Evolutionary conservation across 2,329 filamentous ascomycete genomes (phyloP), one percentile per base, ranked within the genome.

Genomic region (Thermothelomyces thermophilus): DNA sequence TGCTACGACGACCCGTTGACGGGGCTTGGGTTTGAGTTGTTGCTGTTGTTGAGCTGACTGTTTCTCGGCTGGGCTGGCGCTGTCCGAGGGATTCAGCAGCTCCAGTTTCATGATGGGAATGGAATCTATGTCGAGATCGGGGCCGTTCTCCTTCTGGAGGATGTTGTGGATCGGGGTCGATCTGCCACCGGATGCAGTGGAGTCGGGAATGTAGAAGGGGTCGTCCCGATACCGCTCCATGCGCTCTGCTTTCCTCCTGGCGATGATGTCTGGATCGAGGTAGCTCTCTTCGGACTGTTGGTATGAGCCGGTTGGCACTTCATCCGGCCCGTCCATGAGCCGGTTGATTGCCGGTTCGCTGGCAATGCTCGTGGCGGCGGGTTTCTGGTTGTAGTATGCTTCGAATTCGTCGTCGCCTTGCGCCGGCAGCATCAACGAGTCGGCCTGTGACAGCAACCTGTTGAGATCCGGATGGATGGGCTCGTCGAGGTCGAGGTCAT

Each of bases 71-170:
- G 53, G 48, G 17, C 41, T 36, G 39, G 33, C 33, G 22, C 49
- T 22, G 30, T 50, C 59, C 44, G 63, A 48, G 43, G 64, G 47
- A 41, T 66, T 67, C 8, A 76, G 76, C 8, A 76, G 76, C 54
- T 94, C 84, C 41, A 98, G 76, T 64, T 95, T 83, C 82, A 98
- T 93, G 61, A 98, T 91, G 2, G 93, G 93, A 60, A 98, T 98
- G 2, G 88, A 81, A 67, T 98, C 93, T 37, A 98, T 84, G 63
- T 98, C 91, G 8, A 97, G 72, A 39, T 87, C 85, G 2, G 84
- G 82, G 2, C 83, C 84, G 62, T 91, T 90, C 50, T 81, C 82
- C 51, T 76, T 82, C 51, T 81, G 77, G 3, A 87, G 72, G 50
- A 93, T 88, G 56, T 81, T 86, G 62, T 91, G 86, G 43, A 93